Conservation (phyloP, 169 alveolate genomes). For the Eimeria necatrix region DNA sequence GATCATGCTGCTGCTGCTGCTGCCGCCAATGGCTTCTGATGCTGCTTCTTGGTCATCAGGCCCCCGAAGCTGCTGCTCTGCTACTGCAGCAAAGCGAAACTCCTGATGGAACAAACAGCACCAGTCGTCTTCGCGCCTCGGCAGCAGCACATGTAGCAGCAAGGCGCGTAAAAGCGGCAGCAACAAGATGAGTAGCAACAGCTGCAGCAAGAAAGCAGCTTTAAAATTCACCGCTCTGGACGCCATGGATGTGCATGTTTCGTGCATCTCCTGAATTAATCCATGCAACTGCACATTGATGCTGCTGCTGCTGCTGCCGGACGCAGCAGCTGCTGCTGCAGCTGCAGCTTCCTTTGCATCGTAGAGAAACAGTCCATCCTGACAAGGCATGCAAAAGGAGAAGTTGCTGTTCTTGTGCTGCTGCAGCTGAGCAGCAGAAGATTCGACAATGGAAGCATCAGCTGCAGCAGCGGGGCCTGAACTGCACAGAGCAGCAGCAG, state of each 20-base stretch:
- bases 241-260: constrained; percentile 36
- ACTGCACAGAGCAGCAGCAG: constrained; percentile 10
- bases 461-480: not conserved
- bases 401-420: not conserved
- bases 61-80: constrained; percentile 50
- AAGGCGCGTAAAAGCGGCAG: not conserved
- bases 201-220: not conserved
- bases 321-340: not conserved
- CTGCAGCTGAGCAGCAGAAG: constrained; percentile 14
- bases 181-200: not conserved
- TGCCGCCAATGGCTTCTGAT: not conserved
- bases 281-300: constrained; percentile 51
- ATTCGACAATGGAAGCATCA: not conserved
- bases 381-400: not conserved
- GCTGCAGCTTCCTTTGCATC: constrained; percentile 46
- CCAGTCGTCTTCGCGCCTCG: not conserved
- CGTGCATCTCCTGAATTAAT: constrained; percentile 36
- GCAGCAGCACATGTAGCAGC: not conserved
- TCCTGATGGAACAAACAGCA: constrained; percentile 11
- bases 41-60: not conserved
- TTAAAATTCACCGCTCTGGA: constrained; percentile 19
- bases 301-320: constrained; percentile 1
- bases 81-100: constrained; percentile 58
- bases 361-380: constrained; percentile 43
- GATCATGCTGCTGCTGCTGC: constrained; percentile 52